Evolutionary conservation across 78 protist species (phyloP).

Genomic region (Protostelium mycophagum): DNA sequence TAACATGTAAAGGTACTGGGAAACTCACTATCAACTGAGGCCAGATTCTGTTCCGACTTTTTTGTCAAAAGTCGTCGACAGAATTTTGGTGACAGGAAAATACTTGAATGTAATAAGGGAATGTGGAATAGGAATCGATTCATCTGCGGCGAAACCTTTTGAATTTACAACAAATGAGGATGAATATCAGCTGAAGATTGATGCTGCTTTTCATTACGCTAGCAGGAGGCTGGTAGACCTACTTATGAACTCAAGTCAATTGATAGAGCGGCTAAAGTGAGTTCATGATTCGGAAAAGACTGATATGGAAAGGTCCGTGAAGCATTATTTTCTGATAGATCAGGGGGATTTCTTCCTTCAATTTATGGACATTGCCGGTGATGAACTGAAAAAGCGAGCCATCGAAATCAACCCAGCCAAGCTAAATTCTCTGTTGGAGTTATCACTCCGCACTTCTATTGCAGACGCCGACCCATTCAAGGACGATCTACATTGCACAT

Average conservation of each 20-base stretch:
- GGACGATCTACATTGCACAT: slow-evolving; percentile 57
- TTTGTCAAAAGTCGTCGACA: not conserved
- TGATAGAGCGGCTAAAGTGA: slow-evolving; percentile 33
- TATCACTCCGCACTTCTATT: slow-evolving; percentile 28
- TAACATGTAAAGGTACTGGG: slow-evolving; percentile 70
- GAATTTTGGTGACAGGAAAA: slow-evolving; percentile 66
- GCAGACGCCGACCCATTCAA: slow-evolving; percentile 53
- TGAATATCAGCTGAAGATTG: slow-evolving; percentile 24
- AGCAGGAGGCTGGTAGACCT: slow-evolving; percentile 18
- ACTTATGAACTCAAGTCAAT: slow-evolving; percentile 32
- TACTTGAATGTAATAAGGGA: slow-evolving; percentile 71
- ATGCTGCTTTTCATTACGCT: slow-evolving; percentile 50
- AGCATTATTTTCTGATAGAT: slow-evolving; percentile 74
- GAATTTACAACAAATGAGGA: slow-evolving; percentile 31
- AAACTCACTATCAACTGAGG: slow-evolving; percentile 25
- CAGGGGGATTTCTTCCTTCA: slow-evolving; percentile 78
- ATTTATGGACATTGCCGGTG: slow-evolving; percentile 74
- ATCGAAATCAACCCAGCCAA: slow-evolving; percentile 29
- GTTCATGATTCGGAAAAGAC: not conserved
- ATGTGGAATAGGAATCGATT: slow-evolving; percentile 27
- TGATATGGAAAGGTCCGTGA: slow-evolving; percentile 14
- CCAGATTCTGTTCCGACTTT: slow-evolving; percentile 39
- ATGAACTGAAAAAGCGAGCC: slow-evolving; percentile 54
- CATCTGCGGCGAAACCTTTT: slow-evolving; percentile 9
- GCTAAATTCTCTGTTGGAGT: slow-evolving; percentile 61